These are phyloP conservation scores for Chrysoporthe austroafricana DNA, from an alignment of 2,329 filamentous ascomycete genomes.

Conservation along the genomic window DNA sequence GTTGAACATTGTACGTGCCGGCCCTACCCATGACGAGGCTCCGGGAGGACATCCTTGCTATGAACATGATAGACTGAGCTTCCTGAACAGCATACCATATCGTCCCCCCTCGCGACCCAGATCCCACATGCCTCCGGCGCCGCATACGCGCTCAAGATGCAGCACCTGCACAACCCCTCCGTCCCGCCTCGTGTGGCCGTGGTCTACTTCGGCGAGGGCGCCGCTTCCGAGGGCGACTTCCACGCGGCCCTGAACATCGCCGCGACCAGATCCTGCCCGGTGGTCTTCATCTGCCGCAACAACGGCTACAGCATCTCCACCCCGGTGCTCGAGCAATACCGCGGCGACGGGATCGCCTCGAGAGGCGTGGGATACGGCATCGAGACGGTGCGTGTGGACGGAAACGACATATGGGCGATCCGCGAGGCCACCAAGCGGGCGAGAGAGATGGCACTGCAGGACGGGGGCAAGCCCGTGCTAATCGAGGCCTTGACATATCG, in stretches of 20 bases:
- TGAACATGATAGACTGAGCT: neutral
- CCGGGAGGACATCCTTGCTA: neutral
- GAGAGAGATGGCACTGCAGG: slow-evolving; percentile 74
- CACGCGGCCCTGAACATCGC: slow-evolving; percentile 82
- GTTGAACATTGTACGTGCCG: slow-evolving; percentile 73
- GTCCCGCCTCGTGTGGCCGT: slow-evolving; percentile 65
- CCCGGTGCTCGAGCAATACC: slow-evolving; percentile 79
- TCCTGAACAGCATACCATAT: slow-evolving; percentile 68
- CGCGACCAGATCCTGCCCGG: slow-evolving; percentile 74
- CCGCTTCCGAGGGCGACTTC: slow-evolving; percentile 81
- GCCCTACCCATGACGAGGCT: slow-evolving; percentile 11
- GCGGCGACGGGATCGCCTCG: slow-evolving; percentile 79
- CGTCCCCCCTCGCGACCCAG: slow-evolving; percentile 77
- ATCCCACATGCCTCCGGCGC: slow-evolving; percentile 79
- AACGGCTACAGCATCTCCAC: slow-evolving; percentile 84
- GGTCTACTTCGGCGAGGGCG: slow-evolving; percentile 83
- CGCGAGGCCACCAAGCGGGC: slow-evolving; percentile 72
- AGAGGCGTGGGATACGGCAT: slow-evolving; percentile 82
- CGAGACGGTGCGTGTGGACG: slow-evolving; percentile 79
- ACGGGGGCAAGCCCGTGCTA: slow-evolving; percentile 81
- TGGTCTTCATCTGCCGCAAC: slow-evolving; percentile 81
- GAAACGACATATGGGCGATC: slow-evolving; percentile 81
- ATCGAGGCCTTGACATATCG: slow-evolving; percentile 98
- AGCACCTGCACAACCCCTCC: slow-evolving; percentile 67
- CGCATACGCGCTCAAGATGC: slow-evolving; percentile 78